Evolutionary conservation across 352 stramenopile genomes (phyloP), one percentile per base, ranked within the genome.

Genomic region (Phytopythium vexans): DNA sequence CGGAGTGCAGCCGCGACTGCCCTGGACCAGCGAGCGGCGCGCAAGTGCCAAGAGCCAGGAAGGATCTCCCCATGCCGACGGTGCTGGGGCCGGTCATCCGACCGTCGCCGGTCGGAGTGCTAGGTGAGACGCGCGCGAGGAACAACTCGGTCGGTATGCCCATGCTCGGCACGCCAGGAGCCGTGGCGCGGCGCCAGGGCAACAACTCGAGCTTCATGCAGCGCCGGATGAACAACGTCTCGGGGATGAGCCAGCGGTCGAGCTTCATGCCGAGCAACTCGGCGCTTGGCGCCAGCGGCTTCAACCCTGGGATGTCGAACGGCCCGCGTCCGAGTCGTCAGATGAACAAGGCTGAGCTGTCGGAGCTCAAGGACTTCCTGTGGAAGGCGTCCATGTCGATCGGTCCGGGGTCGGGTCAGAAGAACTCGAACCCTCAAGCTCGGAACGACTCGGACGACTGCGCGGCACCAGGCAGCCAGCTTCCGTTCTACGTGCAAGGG

Each of bases 321-420:
- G 15, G 21, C 11, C 62, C 67, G 11, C 54, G 67, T 31, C 64
- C 66, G 12, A 65, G 50, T 43, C 49, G 38, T 2, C 36, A 58
- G 9, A 56, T 79, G 48, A 68, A 68, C 31, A 58, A 56, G 31
- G 21, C 68, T 5, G 66, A 79, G 31, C 50, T 79, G 15, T 63
- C 76, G 21, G 52, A 76, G 42, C 54, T 79, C 31, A 79, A 74
- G 39, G 70, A 79, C 7, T 69, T 62, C 11, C 34, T 79, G 1
- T 75, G 58, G 55, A 70, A 70, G 39, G 52, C 40, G 33, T 77
- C 68, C 3, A 52, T 76, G 44, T 56, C 52, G 6, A 60, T 38
- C 31, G 21, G 42, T 37, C 54, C 56, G 37, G 48, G 36, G 21
- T 53, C 36, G 3, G 38, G n/a, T 35, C 36, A 60, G 15, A 50